These are phyloP conservation scores for Mycena leptocephala DNA, from an alignment of 768 basidiomycete species.

Conservation along the genomic window DNA sequence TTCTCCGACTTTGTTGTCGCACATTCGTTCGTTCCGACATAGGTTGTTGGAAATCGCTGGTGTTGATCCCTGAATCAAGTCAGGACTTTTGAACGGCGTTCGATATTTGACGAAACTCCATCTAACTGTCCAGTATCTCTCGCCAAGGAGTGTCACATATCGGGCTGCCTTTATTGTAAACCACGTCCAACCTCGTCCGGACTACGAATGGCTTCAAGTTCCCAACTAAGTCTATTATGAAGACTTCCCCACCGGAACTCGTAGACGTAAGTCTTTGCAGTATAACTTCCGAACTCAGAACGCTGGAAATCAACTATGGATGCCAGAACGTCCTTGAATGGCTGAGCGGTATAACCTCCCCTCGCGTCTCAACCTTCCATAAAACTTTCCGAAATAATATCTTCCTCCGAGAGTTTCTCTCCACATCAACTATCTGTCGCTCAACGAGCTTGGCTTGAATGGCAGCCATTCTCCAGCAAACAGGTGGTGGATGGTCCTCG, in stretches of 20 bases:
- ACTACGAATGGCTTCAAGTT: no score
- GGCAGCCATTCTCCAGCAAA: not conserved
- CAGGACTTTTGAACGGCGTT: no score
- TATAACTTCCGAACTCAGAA: not conserved
- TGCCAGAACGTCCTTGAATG: slow-evolving; percentile 6
- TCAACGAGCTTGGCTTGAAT: slow-evolving; percentile 8
- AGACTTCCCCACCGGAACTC: not conserved
- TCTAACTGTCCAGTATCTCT: no score
- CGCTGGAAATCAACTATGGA: slow-evolving; percentile 9
- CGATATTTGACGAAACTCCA: no score
- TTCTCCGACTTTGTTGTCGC: no score
- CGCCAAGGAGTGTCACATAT: no score
- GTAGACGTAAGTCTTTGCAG: not conserved
- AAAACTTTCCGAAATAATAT: slow-evolving; percentile 1
- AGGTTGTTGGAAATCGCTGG: no score
- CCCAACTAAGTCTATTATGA: not conserved
- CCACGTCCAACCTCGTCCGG: no score
- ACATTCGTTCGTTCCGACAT: no score
- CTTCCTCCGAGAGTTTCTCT: not conserved
- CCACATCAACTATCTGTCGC: slow-evolving; percentile 1
- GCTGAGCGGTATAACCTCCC: not conserved
- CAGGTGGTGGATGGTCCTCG: not conserved
- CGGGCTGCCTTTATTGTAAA: no score
- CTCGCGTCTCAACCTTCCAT: not conserved
- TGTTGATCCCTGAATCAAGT: no score